These are phyloP conservation scores for Przewalskia tangutica DNA, from an alignment of 257 asterid species.

Conservation along the genomic window DNA sequence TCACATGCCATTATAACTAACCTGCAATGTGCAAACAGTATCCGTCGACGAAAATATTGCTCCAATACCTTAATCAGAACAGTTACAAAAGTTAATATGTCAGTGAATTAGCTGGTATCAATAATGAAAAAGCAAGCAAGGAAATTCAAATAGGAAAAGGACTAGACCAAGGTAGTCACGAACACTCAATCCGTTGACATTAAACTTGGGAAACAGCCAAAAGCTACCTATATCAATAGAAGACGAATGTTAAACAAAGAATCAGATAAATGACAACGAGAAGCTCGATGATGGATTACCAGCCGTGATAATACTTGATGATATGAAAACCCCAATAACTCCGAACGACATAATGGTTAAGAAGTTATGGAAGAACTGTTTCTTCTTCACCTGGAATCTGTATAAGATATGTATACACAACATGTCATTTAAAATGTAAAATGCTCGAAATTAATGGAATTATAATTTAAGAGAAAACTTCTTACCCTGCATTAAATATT, in stretches of 20 bases:
- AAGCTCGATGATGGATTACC: constrained; percentile 29
- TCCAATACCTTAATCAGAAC: constrained; percentile 47
- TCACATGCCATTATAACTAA: constrained; percentile 7
- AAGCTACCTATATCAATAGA: constrained; percentile 41
- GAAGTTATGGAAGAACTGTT: constrained; percentile 91
- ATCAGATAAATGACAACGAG: background rate
- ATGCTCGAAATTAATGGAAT: background rate
- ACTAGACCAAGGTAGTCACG: constrained; percentile 76
- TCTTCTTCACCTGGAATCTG: constrained; percentile 98
- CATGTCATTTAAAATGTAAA: background rate
- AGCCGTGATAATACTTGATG: constrained; percentile 53
- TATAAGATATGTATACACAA: background rate
- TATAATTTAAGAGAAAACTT: background rate
- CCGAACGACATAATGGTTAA: constrained; percentile 90
- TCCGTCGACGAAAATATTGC: constrained; percentile 89
- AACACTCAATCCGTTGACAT: constrained; percentile 40
- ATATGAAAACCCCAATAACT: constrained; percentile 76
- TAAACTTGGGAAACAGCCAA: constrained; percentile 57
- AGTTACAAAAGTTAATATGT: background rate
- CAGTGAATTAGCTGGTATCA: background rate
- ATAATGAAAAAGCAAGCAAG: background rate
- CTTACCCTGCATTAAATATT: constrained; percentile 91
- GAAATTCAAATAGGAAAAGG: constrained; percentile 2
- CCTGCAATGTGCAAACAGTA: constrained; percentile 97
- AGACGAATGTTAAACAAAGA: background rate